phyloP scores from a whole-genome alignment of 768 basidiomycete genomes.

The Lyophyllum atratum region DNA sequence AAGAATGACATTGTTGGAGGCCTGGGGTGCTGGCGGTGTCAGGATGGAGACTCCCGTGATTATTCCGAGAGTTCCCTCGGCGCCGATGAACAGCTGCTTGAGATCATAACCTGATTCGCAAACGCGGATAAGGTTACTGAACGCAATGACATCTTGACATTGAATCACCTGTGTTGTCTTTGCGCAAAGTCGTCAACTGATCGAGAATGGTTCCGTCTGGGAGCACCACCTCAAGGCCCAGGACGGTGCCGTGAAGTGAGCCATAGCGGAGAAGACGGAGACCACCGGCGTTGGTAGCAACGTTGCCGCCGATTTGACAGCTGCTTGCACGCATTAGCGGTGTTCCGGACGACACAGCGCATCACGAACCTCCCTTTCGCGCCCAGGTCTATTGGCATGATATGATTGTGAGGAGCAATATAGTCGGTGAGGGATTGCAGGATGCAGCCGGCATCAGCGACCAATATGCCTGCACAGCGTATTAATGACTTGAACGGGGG shows the following conservation, averaged over 20 bases:
- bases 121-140: background rate
- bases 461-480: slow-evolving; percentile 67
- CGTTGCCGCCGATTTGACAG: slow-evolving; percentile 97
- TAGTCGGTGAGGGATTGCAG: slow-evolving; percentile 86
- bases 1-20: slow-evolving; percentile 90
- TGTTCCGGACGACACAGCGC: background rate
- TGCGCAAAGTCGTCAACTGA: slow-evolving; percentile 85
- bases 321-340: slow-evolving; percentile 35
- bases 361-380: slow-evolving; percentile 86
- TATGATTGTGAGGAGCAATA: slow-evolving; percentile 84
- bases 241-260: slow-evolving; percentile 90
- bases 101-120: slow-evolving; percentile 83
- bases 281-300: slow-evolving; percentile 98
- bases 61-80: slow-evolving; percentile 94
- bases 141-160: background rate
- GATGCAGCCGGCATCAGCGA: slow-evolving; percentile 93
- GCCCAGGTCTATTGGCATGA: slow-evolving; percentile 95
- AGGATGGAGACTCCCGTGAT: slow-evolving; percentile 95
- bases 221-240: slow-evolving; percentile 94
- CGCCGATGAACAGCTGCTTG: slow-evolving; percentile 97
- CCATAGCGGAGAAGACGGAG: slow-evolving; percentile 92
- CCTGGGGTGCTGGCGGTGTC: slow-evolving; percentile 79
- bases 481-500: slow-evolving; percentile 6
- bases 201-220: slow-evolving; percentile 93
- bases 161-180: slow-evolving; percentile 89